These are phyloP conservation scores for Pseudozyma tsukubaensis DNA, from an alignment of 1,284 basidiomycete species.

Conservation along the genomic window DNA sequence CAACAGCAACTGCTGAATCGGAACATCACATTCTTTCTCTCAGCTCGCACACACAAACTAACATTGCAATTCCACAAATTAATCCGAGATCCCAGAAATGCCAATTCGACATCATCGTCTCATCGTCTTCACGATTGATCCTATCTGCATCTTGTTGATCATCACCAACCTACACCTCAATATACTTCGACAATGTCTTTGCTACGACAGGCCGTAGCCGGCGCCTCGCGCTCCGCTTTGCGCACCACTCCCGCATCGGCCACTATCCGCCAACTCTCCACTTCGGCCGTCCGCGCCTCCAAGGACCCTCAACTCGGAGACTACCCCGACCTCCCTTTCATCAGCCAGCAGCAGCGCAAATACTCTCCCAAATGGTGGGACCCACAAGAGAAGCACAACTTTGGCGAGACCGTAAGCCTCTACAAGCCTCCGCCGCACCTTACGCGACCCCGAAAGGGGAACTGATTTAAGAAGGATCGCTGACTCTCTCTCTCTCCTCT, in stretches of 20 bases:
- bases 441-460: too few species aligned
- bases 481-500: constrained; percentile 2
- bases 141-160: constrained; percentile 2
- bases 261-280: constrained; percentile 30
- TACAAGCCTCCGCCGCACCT: not conserved
- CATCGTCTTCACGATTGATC: not conserved
- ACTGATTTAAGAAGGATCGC: not conserved
- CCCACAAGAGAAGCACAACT: constrained; percentile 67
- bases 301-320: constrained; percentile 67
- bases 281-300: constrained; percentile 21
- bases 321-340: constrained; percentile 62
- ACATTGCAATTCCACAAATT: constrained; percentile 10
- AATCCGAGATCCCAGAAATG: not conserved
- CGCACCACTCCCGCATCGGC: constrained; percentile 17
- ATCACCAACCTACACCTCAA: not conserved
- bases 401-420: constrained; percentile 63
- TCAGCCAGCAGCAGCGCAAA: constrained; percentile 60
- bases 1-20: too few species aligned
- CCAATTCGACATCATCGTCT: constrained; percentile 11
- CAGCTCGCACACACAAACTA: constrained; percentile 3
- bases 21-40: too few species aligned
- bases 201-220: constrained; percentile 38
- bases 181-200: constrained; percentile 35
- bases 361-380: constrained; percentile 67
- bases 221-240: constrained; percentile 35